Base-by-base conservation (phyloP, 768 basidiomycete genomes). In the Hortiboletus flavorubellus region DNA sequence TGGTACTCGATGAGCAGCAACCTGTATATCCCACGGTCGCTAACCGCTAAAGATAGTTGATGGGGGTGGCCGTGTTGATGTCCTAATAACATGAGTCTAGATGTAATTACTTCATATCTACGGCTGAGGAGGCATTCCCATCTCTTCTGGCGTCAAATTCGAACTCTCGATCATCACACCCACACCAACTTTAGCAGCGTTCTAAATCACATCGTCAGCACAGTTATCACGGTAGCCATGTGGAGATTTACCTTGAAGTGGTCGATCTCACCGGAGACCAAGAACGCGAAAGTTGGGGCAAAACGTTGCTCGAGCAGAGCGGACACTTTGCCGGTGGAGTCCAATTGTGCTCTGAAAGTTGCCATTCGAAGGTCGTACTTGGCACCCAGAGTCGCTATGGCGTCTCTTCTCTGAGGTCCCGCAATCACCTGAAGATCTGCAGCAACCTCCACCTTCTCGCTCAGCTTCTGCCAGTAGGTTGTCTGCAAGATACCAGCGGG, bases 131-230 rank as follows among this genome's bases (percentile, higher is more conserved):
- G 77, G 73, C 74, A 83, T 76, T 55, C 82, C 70, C 89, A 91
- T 89, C 77, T 92, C 90, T 76, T 92, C 90, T 8, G 87, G 89
- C 18, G 87, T 86, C 74, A 92, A 71, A 59, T 76, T 81, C 37
- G 85, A 83, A 68, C 86, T 89, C 80, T 98, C 95, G 58, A 98
- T 92, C 92, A 94, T 96, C 72, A 98, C 92, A 76, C 95, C 95
- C 9, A 98, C 87, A 58, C 96, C 96, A 56, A 97, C 87, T 75
- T 94, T 96, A 30, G 93, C 90, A 40, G 92, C 78, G 72, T 93
- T 94, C 93, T 98, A 61, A 46, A 56, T 5, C 30, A 43, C 6
- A 42, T 31, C 18, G 30, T 54, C 14, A 55, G 57, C 26, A 12
- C 14, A 34, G 15, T 23, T 12, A 34, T 15, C 33, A 56, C 9